A percentile compares a stretch with the other conserved stretches of the same genome.
These are phyloP conservation scores for Scutellaria barbata DNA, from an alignment of 257 asterid genomes.

Conservation along the genomic window DNA sequence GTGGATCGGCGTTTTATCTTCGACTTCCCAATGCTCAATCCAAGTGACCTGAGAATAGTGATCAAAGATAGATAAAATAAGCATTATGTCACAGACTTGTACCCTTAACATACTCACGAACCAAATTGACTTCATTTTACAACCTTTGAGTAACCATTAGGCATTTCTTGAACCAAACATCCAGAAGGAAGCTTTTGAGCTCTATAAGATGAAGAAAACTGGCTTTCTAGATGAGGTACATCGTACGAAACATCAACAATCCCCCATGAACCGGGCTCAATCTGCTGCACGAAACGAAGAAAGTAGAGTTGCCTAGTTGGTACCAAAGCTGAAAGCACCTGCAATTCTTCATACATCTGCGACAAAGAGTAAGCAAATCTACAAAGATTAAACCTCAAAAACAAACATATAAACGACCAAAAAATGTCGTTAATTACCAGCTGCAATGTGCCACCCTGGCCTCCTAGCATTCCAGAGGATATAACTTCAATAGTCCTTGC, in stretches of 20 bases:
- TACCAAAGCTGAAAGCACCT: constrained; percentile 83
- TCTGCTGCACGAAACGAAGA: constrained; percentile 81
- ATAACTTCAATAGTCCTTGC: constrained; percentile 81
- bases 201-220: constrained; percentile 56
- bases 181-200: constrained; percentile 88
- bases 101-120: not conserved
- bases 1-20: constrained; percentile 67
- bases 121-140: not conserved
- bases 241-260: constrained; percentile 87
- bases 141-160: constrained; percentile 98
- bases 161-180: constrained; percentile 93
- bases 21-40: constrained; percentile 93
- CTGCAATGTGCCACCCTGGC: constrained; percentile 71
- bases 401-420: not conserved
- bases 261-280: constrained; percentile 87
- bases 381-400: not conserved
- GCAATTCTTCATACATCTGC: constrained; percentile 91
- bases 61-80: not conserved
- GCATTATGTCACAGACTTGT: not conserved
- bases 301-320: constrained; percentile 71
- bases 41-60: constrained; percentile 66
- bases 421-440: constrained; percentile 54
- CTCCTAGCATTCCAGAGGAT: constrained; percentile 73
- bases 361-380: not conserved
- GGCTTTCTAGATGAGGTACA: constrained; percentile 64